phyloP scores from a whole-genome alignment of 106 monocot species.

The Xerophyta viscosa region DNA sequence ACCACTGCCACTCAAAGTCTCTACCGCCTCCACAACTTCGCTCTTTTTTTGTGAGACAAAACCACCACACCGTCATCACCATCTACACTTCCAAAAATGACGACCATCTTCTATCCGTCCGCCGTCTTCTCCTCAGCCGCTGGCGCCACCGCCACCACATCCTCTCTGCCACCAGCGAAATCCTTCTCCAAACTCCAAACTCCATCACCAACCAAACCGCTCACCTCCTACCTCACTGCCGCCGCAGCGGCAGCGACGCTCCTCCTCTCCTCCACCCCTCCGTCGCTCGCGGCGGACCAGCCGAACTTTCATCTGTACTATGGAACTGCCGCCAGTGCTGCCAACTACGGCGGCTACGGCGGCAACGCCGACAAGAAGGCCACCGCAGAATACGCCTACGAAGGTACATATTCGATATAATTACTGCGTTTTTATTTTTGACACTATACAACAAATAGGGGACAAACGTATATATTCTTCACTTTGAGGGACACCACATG shows the following conservation, averaged over 20 bases:
- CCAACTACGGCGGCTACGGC: conserved; percentile 97
- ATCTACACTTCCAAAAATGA: too few relatives aligned
- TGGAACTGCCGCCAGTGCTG: conserved; percentile 93
- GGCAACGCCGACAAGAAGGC: conserved; percentile 84
- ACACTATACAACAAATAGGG: too few relatives aligned
- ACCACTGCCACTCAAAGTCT: too few relatives aligned
- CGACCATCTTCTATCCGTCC: conserved; percentile 11
- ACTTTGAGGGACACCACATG: too few relatives aligned
- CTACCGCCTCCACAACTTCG: too few relatives aligned
- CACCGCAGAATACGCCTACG: conserved; percentile 89
- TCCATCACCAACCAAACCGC: conserved; percentile 4
- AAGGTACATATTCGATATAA: not conserved
- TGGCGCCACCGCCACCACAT: not conserved
- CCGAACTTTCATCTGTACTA: conserved; percentile 58
- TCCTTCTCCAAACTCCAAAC: conserved; percentile 1
- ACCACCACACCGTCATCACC: too few relatives aligned
- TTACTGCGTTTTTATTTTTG: too few relatives aligned
- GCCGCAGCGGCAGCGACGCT: conserved; percentile 31
- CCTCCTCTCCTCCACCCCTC: conserved; percentile 12
- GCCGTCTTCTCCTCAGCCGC: conserved; percentile 5
- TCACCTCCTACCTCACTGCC: conserved; percentile 27
- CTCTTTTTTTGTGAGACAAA: too few relatives aligned
- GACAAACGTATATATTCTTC: too few relatives aligned
- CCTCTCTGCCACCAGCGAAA: conserved; percentile 1
- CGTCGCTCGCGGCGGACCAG: conserved; percentile 9